Percentiles rank a stretch among this genome's conserved stretches.
phyloP scores from a whole-genome alignment of 805 yeast species.

The Sungouiozyma ichnusensis region DNA sequence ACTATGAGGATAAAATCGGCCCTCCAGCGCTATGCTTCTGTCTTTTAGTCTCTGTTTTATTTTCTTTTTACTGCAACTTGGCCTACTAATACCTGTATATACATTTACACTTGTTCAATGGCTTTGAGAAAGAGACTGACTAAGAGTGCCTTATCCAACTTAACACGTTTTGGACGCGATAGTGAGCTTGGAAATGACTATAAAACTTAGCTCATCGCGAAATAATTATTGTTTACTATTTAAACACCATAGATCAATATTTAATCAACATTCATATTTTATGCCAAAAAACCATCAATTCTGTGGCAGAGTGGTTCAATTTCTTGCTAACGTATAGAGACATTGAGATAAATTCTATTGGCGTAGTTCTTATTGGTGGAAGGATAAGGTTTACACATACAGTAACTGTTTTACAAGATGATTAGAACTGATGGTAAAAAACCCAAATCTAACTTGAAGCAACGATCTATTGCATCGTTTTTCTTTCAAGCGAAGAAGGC shows the following conservation, averaged over 20 bases:
- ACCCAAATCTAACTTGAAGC: constrained; percentile 3
- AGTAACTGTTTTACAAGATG: neutral
- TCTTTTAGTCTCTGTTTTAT: constrained; percentile 56
- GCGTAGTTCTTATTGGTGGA: neutral
- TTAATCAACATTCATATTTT: no score
- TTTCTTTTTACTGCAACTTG: constrained; percentile 41
- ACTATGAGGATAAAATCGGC: constrained; percentile 81
- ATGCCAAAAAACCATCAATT: no score
- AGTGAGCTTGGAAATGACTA: neutral
- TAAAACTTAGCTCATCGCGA: neutral
- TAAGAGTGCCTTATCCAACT: no score
- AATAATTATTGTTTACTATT: no score
- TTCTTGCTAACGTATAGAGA: no score
- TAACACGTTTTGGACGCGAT: no score
- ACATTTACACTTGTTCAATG: no score
- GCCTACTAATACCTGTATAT: constrained; percentile 1
- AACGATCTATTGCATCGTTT: constrained; percentile 9
- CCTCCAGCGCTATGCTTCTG: constrained; percentile 75
- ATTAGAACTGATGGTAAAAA: constrained; percentile 3
- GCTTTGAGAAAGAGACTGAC: no score
- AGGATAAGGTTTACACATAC: neutral
- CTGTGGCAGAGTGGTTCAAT: no score
- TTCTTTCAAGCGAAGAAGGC: constrained; percentile 3
- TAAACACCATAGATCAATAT: no score
- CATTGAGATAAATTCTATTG: no score